Conservation (phyloP, 2,329 filamentous ascomycete species). For the Fusarium sp. region DNA sequence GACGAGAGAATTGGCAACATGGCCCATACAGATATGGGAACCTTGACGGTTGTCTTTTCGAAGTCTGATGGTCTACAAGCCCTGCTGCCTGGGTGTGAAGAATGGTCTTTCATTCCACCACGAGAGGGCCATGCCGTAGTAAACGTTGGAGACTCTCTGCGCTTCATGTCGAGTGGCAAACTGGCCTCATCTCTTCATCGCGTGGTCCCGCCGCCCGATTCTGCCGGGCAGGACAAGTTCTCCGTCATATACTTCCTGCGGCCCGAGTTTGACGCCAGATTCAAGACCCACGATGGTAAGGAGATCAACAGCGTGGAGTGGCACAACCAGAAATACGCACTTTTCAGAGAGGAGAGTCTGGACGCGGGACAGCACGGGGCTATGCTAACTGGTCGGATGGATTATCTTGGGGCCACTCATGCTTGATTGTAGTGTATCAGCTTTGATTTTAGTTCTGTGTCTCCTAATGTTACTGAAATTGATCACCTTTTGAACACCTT, state of each 20-base stretch:
- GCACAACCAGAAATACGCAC: conserved; percentile 41
- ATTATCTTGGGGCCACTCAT: conserved; percentile 26
- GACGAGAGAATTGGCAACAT: conserved; percentile 30
- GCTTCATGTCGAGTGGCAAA: not conserved
- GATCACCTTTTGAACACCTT: not conserved
- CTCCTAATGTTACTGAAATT: not conserved
- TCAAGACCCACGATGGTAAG: conserved; percentile 30
- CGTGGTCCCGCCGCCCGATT: conserved; percentile 37
- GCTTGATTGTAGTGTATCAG: not conserved
- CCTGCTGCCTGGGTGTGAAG: conserved; percentile 28
- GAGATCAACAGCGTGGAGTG: conserved; percentile 38
- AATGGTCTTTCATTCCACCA: conserved; percentile 36
- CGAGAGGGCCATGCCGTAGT: not conserved
- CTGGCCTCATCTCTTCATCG: conserved; percentile 39
- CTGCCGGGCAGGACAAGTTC: conserved; percentile 34
- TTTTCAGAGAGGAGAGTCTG: conserved; percentile 38
- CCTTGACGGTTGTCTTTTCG: conserved; percentile 42
- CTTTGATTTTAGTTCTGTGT: not conserved
- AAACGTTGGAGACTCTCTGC: not conserved
- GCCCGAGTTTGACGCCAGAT: conserved; percentile 39
- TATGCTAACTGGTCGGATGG: conserved; percentile 32
- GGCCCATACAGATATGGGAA: conserved; percentile 43
- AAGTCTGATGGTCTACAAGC: conserved; percentile 38
- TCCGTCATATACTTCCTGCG: conserved; percentile 43
- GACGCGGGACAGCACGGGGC: conserved; percentile 31